A percentile compares a stretch with the other conserved stretches of the same genome.
phyloP scores from a whole-genome alignment of 495 filamentous ascomycete genomes.

The Rhizodiscina lignyota region DNA sequence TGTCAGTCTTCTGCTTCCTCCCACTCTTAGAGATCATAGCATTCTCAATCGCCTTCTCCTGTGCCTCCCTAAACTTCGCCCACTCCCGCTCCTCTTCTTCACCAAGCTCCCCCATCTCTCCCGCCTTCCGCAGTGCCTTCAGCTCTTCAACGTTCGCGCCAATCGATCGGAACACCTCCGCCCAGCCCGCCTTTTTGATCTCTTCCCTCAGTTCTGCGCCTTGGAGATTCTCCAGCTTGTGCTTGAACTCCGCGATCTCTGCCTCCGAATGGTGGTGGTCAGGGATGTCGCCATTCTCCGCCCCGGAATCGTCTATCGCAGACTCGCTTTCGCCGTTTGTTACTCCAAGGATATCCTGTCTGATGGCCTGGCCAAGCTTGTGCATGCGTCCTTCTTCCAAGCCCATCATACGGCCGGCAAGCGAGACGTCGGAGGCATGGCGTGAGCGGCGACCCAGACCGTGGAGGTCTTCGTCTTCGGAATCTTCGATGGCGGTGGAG shows the following conservation, averaged over 20 bases:
- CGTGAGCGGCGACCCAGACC: slow-evolving; percentile 33
- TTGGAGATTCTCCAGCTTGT: slow-evolving; percentile 10
- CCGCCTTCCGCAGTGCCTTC: slow-evolving; percentile 12
- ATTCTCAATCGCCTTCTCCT: slow-evolving; percentile 13
- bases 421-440: slow-evolving; percentile 60
- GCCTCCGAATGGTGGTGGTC: slow-evolving; percentile 6
- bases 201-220: slow-evolving; percentile 17
- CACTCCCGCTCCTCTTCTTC: slow-evolving; percentile 7
- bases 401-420: slow-evolving; percentile 60
- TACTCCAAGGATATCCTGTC: slow-evolving; percentile 40
- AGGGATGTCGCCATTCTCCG: slow-evolving; percentile 5
- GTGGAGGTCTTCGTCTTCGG: slow-evolving; percentile 15
- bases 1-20: too few relatives aligned
- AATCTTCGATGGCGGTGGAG: slow-evolving; percentile 4
- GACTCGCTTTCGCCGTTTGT: slow-evolving; percentile 12
- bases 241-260: slow-evolving; percentile 9
- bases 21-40: too few relatives aligned
- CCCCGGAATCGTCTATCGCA: slow-evolving; percentile 7
- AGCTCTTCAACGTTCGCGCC: slow-evolving; percentile 21
- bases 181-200: slow-evolving; percentile 12
- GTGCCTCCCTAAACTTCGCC: slow-evolving; percentile 8
- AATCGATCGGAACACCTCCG: slow-evolving; percentile 11
- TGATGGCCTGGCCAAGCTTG: slow-evolving; percentile 65
- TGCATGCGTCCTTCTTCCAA: slow-evolving; percentile 84
- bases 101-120: slow-evolving; percentile 11